Base-by-base conservation (phyloP, 2,329 filamentous ascomycete species). In the Diatrype stigma region DNA sequence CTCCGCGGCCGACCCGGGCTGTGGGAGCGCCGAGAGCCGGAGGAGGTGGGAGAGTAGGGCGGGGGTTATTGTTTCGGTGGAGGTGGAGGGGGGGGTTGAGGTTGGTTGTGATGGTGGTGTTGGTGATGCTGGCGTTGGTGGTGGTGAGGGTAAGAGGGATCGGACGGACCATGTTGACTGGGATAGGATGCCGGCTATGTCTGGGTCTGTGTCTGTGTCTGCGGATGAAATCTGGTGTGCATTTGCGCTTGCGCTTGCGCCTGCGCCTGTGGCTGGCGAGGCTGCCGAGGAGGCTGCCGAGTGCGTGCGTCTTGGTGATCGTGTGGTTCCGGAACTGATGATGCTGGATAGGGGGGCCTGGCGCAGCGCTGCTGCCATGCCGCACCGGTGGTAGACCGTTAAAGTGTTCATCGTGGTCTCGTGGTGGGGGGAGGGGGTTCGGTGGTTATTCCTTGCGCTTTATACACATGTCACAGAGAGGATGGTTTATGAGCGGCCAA, bases 21-120 rank as follows among this genome's bases (percentile, higher is more conserved):
- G 78, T 0, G 93, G 91, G 0, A 99, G 85, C 14, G 93, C 92
- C 3, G 92, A 96, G 37, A 97, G 85, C 17, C 89, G 88, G 34
- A 96, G 85, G 10, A 97, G 84, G 68, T 96, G 93, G 60, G 82
- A 84, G 0, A 97, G 80, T 26, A 11, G 40, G 22, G 16, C 6
- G 40, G 2, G 22, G 2, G 22, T 44, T 8, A 11, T 23, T 44
- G 37, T 14, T 17, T 14, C 3, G 16, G 22, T 23, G 40, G 2
- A 23, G 21, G 14, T 16, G 53, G 32, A 17, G 23, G 44, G 4
- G 10, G 40, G 40, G n/a, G 45, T 21, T 16, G 60, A 96, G 46
- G 81, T 86, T 21, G 92, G 90, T 53, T 79, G n/a, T n/a, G n/a
- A n/a, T n/a, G n/a, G n/a, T n/a, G n/a, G n/a, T n/a, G n/a, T n/a